Evolutionary conservation across 2,329 filamentous ascomycete genomes (phyloP).

Genomic region (Didymella exigua): DNA sequence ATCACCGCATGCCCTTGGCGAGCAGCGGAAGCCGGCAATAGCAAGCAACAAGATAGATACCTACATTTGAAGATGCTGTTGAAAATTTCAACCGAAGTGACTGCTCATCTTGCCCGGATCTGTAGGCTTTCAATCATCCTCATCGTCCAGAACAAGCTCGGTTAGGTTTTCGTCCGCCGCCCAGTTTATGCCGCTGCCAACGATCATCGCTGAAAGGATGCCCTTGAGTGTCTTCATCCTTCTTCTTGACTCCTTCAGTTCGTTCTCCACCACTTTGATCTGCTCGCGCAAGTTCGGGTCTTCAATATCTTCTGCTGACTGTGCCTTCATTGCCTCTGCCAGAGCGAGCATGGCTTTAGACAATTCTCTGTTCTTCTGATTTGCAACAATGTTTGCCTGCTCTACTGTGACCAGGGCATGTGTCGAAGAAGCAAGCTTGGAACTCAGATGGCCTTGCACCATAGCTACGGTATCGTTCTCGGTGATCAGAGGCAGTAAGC

Average conservation of each 20-base stretch:
- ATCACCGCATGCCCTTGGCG: background rate
- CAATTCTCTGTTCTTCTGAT: slow-evolving; percentile 66
- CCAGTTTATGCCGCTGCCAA: slow-evolving; percentile 85
- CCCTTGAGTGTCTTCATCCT: slow-evolving; percentile 78
- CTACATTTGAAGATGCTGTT: background rate
- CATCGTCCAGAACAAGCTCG: slow-evolving; percentile 74
- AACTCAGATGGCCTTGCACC: slow-evolving; percentile 64
- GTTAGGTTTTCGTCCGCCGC: slow-evolving; percentile 69
- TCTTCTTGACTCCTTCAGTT: slow-evolving; percentile 66
- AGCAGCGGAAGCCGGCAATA: background rate
- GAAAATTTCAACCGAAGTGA: background rate
- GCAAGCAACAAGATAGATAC: background rate
- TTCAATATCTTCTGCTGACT: slow-evolving; percentile 60
- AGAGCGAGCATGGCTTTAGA: slow-evolving; percentile 68
- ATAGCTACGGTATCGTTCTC: slow-evolving; percentile 71
- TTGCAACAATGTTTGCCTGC: slow-evolving; percentile 62
- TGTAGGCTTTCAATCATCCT: slow-evolving; percentile 40
- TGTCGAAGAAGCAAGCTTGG: slow-evolving; percentile 58
- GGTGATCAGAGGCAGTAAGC: slow-evolving; percentile 69
- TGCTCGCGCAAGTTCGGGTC: slow-evolving; percentile 61
- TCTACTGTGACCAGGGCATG: slow-evolving; percentile 63
- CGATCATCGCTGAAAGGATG: slow-evolving; percentile 77
- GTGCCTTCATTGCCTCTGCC: slow-evolving; percentile 60
- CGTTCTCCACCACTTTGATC: slow-evolving; percentile 63
- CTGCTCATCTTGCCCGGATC: background rate